A percentile compares a stretch with the other conserved stretches of the same genome.
These are phyloP conservation scores for Wickerhamomyces alni DNA, from an alignment of 805 yeast genomes.

Conservation along the genomic window DNA sequence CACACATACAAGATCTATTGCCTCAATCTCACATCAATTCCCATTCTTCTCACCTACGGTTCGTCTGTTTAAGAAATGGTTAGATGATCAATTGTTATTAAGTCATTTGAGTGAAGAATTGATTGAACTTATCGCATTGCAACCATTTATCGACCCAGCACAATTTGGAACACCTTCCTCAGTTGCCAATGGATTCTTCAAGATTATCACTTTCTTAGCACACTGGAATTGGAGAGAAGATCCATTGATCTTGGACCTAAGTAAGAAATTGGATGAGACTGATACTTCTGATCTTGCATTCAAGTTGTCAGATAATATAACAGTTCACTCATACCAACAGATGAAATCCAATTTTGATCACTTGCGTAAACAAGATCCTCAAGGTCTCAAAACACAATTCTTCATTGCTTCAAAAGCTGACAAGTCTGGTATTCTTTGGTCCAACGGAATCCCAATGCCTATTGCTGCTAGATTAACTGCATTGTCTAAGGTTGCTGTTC, in stretches of 20 bases:
- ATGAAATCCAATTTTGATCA: slow-evolving; percentile 61
- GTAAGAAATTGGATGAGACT: slow-evolving; percentile 39
- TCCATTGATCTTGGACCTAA: slow-evolving; percentile 73
- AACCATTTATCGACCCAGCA: slow-evolving; percentile 80
- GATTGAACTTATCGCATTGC: slow-evolving; percentile 74
- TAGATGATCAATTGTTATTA: slow-evolving; percentile 72
- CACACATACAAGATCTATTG: slow-evolving; percentile 77
- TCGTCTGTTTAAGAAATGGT: slow-evolving; percentile 84
- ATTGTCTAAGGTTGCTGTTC: slow-evolving; percentile 68
- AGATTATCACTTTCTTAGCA: slow-evolving; percentile 64
- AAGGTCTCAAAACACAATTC: slow-evolving; percentile 69
- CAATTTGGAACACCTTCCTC: slow-evolving; percentile 83
- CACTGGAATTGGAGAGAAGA: slow-evolving; percentile 94
- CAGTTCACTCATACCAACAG: slow-evolving; percentile 53
- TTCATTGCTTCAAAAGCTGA: slow-evolving; percentile 83
- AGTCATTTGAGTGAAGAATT: slow-evolving; percentile 72
- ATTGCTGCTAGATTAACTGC: slow-evolving; percentile 87
- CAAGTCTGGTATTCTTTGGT: slow-evolving; percentile 83
- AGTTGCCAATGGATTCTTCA: slow-evolving; percentile 73
- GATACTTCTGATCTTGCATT: slow-evolving; percentile 32
- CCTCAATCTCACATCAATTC: slow-evolving; percentile 62
- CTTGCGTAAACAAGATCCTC: slow-evolving; percentile 74
- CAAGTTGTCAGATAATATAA: slow-evolving; percentile 54
- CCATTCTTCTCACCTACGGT: slow-evolving; percentile 75
- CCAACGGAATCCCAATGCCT: slow-evolving; percentile 58